Evolutionary conservation across 345 rosid species (phyloP).

Genomic region (Boechera divaricarpa): DNA sequence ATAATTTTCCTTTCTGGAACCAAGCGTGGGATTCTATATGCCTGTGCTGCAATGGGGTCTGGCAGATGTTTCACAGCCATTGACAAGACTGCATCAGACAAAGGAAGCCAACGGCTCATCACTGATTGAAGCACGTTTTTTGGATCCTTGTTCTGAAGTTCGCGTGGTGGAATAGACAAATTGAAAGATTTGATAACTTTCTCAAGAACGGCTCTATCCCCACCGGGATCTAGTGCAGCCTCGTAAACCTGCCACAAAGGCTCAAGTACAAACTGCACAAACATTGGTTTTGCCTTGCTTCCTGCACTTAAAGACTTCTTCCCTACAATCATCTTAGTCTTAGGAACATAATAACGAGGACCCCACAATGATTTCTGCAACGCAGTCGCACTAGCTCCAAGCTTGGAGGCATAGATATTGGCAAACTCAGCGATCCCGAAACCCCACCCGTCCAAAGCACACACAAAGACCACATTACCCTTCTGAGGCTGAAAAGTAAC

Average conservation of each 20-base stretch:
- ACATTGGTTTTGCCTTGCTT: conserved; percentile 84
- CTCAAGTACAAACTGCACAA: conserved; percentile 95
- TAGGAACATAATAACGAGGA: conserved; percentile 71
- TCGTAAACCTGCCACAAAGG: conserved; percentile 91
- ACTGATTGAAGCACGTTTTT: conserved; percentile 81
- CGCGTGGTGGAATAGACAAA: conserved; percentile 75
- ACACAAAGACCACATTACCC: conserved; percentile 88
- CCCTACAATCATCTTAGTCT: conserved; percentile 86
- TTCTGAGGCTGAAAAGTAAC: conserved; percentile 94
- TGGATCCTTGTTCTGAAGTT: conserved; percentile 86
- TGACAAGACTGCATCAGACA: conserved; percentile 82
- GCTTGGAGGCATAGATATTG: conserved; percentile 76
- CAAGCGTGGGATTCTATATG: conserved; percentile 67
- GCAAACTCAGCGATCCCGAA: conserved; percentile 79
- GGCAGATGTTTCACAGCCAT: conserved; percentile 89
- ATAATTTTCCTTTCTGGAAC: conserved; percentile 73
- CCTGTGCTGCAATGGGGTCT: conserved; percentile 81
- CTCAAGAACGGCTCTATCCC: conserved; percentile 63
- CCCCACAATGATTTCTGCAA: conserved; percentile 92
- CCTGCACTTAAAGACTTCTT: conserved; percentile 66
- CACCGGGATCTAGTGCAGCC: conserved; percentile 72
- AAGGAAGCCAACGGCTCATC: conserved; percentile 93
- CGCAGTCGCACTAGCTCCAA: conserved; percentile 67
- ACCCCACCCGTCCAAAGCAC: conserved; percentile 97
- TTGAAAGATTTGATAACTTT: conserved; percentile 78